Evolutionary conservation across 306 rosid genomes (phyloP), one percentile per base, ranked within the genome.

Genomic region (Betula pendula): DNA sequence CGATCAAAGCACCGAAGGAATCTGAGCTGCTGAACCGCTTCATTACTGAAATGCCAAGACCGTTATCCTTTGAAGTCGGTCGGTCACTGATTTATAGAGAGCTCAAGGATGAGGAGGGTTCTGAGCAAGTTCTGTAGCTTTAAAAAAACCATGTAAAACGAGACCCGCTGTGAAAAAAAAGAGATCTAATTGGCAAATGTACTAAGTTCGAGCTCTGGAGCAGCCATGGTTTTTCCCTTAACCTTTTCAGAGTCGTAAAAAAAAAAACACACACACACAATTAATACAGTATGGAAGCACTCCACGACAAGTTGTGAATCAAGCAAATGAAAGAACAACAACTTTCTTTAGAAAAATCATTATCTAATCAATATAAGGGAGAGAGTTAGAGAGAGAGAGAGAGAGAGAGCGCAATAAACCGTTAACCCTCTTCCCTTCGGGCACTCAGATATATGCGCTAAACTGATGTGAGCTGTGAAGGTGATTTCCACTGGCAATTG

Each of bases 11-110:
- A 75, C 79, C 74, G 72, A 72, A 47, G 66, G 89, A 77, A 22
- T 85, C 82, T 60, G 90, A 79, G 79, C 75, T 75, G 17, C 75
- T 60, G 81, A 84, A 66, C 73, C 87, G 86, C 90, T 87, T 84
- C 91, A 91, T 91, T 48, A 56, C 71, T 59, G 55, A 49, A 68
- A 79, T 68, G 58, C 13, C 10, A 53, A 43, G 59, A 73, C 29
- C 3, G 25, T 11, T 71, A 77, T 78, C 67, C 49, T 60, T 17
- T 33, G 24, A 47, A 70, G 20, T 24, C 79, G 11, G 75, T 71
- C 71, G 11, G 75, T 71, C 71, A 25, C 14, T 51, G 43, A 40
- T 70, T 60, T 69, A 56, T 45, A 29, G 33, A 35, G 14, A 29
- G 47, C 55, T 29, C n/a, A 14, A 27, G 68, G 67, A 59, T 35